Evolutionary conservation across 1,284 basidiomycete species (phyloP), one percentile per base, ranked within the genome.

Genomic region (Flammula alnicola): DNA sequence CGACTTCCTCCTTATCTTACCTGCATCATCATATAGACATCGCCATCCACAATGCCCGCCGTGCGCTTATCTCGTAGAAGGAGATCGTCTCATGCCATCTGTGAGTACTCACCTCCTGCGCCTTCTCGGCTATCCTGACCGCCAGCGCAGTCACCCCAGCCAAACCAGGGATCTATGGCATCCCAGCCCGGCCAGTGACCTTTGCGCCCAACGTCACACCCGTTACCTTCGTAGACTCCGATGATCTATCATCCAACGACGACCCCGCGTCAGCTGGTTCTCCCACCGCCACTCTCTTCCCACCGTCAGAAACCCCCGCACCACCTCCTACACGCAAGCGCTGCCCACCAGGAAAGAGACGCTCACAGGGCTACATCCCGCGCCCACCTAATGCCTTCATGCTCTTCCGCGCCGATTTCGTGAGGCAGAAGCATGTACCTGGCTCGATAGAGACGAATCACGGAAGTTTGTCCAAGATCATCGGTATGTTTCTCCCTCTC

Each of bases 351-450:
- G 82, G 66, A 4, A 69, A 69, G 55, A 56, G 67, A 2, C 55
- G 60, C 8, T 63, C 61, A n/a, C 66, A 65, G 33, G 68, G 81
- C 0, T 86, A 95, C 65, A 90, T 95, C 58, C 92, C 93, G 8
- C 81, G 94, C 1, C 93, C 94, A 0, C 86, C 92, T 1, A 96
- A 96, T 62, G 92, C 93, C 0, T 96, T 95, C 76, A 95, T 96
- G 81, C 81, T 96, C 55, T 96, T 94, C 75, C 83, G 94, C 22
- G 90, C 91, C 25, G 88, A 94, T 63, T 93, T 94, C 52, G 90
- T 94, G 14, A 74, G 86, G 25, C 83, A 86, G 58, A 84, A 88
- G 55, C 83, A 93, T 55, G 87, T 95, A 20, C 91, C 92, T 0
- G 84, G 88, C 0, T 83, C 83, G 6, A 88, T 95, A 49, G 89